phyloP scores from a whole-genome alignment of 225 moss, liverwort and hornwort species.

The Pleurozium schreberi region DNA sequence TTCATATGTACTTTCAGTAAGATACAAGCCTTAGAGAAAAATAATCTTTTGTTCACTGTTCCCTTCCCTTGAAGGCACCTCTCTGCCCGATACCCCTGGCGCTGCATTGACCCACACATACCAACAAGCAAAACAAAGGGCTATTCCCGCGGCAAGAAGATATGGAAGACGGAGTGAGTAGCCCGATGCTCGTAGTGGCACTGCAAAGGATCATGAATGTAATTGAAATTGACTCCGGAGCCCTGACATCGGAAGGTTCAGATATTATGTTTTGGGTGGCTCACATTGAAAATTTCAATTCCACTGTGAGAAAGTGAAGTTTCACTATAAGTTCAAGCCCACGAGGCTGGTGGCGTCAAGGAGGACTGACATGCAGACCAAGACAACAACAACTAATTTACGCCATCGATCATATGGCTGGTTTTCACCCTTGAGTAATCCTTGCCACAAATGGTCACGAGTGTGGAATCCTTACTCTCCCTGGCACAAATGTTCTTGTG shows the following conservation, averaged over 20 bases:
- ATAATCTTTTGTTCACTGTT: background rate
- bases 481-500: background rate
- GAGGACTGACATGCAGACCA: background rate
- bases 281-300: background rate
- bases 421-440: background rate
- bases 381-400: too few species aligned
- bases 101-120: background rate
- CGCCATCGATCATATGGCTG: background rate
- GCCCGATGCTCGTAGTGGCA: background rate
- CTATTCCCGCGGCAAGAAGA: background rate
- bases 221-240: background rate
- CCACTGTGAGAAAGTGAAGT: background rate
- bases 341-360: background rate
- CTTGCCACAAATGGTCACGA: background rate
- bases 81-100: background rate
- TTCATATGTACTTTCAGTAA: background rate
- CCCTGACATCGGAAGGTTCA: background rate
- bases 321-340: background rate
- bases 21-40: background rate
- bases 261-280: background rate
- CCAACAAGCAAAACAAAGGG: background rate
- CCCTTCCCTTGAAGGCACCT: background rate
- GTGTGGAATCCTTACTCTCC: background rate
- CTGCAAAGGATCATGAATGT: background rate
- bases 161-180: background rate